A percentile compares a stretch with the other conserved stretches of the same genome.
phyloP scores from a whole-genome alignment of 768 basidiomycete species.

The Mycena sanguinolenta region DNA sequence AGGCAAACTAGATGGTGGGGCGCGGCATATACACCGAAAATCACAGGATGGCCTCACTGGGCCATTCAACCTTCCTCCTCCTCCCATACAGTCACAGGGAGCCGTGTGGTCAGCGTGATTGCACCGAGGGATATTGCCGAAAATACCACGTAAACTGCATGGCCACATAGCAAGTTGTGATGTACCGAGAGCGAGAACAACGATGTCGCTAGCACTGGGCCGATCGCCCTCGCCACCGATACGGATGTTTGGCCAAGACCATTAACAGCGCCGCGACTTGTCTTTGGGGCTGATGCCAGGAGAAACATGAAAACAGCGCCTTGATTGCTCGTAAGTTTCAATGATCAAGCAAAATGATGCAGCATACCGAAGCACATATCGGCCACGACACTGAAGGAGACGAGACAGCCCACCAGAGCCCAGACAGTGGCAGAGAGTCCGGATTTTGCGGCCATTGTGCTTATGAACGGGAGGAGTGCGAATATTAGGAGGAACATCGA shows the following conservation, averaged over 20 bases:
- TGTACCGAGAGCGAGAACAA: neutral
- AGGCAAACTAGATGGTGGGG: too few species aligned
- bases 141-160: too few species aligned
- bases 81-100: too few species aligned
- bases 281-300: neutral
- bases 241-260: too few species aligned
- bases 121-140: too few species aligned
- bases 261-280: neutral
- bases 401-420: slow-evolving; percentile 63
- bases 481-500: slow-evolving; percentile 27
- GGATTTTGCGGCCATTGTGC: slow-evolving; percentile 59
- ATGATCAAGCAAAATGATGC: too few species aligned
- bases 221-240: neutral
- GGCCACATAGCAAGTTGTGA: neutral
- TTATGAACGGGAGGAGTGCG: neutral
- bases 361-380: slow-evolving; percentile 70
- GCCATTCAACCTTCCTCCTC: too few species aligned
- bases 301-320: neutral
- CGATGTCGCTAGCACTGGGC: neutral
- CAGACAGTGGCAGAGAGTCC: slow-evolving; percentile 64
- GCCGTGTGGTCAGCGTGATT: too few species aligned
- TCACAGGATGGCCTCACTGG: too few species aligned
- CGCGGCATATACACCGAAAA: too few species aligned
- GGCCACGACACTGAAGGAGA: slow-evolving; percentile 58
- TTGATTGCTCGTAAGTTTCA: neutral